Evolutionary conservation across 352 stramenopile genomes (phyloP).

Genomic region (Phytophthora meadii): DNA sequence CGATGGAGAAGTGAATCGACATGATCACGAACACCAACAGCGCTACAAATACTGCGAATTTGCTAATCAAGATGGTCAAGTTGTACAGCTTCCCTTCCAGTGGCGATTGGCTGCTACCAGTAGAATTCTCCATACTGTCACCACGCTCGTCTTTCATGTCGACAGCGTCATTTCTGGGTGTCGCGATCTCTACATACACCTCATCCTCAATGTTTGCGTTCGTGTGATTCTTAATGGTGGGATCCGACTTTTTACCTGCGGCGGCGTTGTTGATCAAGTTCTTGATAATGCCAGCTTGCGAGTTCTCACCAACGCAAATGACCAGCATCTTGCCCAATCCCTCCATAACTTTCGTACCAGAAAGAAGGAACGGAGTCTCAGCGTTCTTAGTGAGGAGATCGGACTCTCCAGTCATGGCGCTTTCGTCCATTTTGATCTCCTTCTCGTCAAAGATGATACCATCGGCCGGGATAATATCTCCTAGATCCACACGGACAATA

Average conservation of each 20-base stretch:
- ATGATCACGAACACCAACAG: slow-evolving; percentile 72
- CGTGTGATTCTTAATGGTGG: slow-evolving; percentile 21
- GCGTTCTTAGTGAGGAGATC: slow-evolving; percentile 81
- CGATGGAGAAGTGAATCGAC: slow-evolving; percentile 56
- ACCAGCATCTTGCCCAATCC: slow-evolving; percentile 92
- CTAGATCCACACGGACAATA: slow-evolving; percentile 79
- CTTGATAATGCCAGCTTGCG: slow-evolving; percentile 92
- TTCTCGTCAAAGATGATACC: slow-evolving; percentile 86
- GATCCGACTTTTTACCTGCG: slow-evolving; percentile 39
- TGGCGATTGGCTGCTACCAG: slow-evolving; percentile 42
- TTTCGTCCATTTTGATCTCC: slow-evolving; percentile 91
- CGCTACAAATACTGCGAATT: slow-evolving; percentile 58
- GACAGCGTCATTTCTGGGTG: slow-evolving; percentile 36
- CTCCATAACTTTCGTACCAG: slow-evolving; percentile 91
- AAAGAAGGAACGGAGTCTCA: slow-evolving; percentile 90
- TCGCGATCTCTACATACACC: slow-evolving; percentile 64
- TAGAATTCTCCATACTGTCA: too few relatives aligned
- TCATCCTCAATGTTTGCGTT: slow-evolving; percentile 27
- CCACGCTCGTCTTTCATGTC: slow-evolving; percentile 24
- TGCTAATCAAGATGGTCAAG: slow-evolving; percentile 67
- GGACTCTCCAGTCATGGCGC: slow-evolving; percentile 90
- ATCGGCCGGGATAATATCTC: slow-evolving; percentile 93
- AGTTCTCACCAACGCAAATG: slow-evolving; percentile 91
- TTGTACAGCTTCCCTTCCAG: slow-evolving; percentile 54
- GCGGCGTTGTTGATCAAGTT: slow-evolving; percentile 68